These are phyloP conservation scores for Acer yangbiense DNA, from an alignment of 345 rosid genomes.

Conservation along the genomic window DNA sequence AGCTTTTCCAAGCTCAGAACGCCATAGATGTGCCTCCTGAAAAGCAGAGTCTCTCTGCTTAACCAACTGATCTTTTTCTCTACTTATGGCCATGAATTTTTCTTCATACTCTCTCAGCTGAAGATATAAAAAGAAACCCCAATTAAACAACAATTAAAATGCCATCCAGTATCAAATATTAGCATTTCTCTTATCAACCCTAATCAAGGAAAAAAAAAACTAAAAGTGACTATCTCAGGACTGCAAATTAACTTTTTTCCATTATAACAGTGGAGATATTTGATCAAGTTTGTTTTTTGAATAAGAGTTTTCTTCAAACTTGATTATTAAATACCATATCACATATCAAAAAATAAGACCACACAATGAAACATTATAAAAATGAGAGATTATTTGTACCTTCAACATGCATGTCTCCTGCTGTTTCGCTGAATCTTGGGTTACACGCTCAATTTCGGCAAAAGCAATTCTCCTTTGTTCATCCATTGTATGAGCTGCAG, in stretches of 20 bases:
- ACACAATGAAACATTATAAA: background rate
- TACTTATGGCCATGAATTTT: conserved; percentile 53
- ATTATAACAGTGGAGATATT: background rate
- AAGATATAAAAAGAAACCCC: conserved; percentile 23
- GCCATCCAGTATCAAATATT: background rate
- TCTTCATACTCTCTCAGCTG: conserved; percentile 79
- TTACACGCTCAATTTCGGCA: conserved; percentile 73
- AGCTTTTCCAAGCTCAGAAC: conserved; percentile 95
- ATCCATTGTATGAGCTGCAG: conserved; percentile 91
- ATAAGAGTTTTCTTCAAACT: background rate
- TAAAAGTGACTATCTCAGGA: conserved; percentile 15
- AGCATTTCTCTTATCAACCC: background rate
- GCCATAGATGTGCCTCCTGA: conserved; percentile 96
- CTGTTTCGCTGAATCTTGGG: conserved; percentile 60
- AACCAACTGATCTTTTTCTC: conserved; percentile 74
- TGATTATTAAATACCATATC: background rate
- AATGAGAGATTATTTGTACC: conserved; percentile 44
- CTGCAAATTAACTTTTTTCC: background rate
- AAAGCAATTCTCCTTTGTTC: conserved; percentile 83
- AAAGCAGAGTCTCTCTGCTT: conserved; percentile 86
- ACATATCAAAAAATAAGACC: background rate
- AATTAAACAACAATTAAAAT: conserved; percentile 16
- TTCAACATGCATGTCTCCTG: conserved; percentile 51
- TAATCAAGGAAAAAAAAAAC: background rate
- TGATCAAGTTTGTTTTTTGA: background rate